phyloP scores from a whole-genome alignment of 768 basidiomycete genomes.

The Mycena pura region DNA sequence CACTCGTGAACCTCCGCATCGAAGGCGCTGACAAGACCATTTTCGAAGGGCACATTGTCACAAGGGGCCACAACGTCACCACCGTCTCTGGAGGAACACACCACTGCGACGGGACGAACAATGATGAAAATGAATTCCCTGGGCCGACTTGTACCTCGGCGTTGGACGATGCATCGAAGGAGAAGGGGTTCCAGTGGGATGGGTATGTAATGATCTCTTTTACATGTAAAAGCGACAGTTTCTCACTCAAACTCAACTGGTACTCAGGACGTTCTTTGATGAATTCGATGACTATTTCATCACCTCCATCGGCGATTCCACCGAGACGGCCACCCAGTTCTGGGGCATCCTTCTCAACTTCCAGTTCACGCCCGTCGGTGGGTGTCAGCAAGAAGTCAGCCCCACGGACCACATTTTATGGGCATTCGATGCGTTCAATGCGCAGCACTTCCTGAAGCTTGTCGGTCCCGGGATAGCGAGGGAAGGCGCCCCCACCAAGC shows the following conservation, averaged over 20 bases:
- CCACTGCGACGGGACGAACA: constrained; percentile 54
- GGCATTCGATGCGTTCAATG: constrained; percentile 47
- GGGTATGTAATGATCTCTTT: too few species aligned
- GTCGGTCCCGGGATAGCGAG: constrained; percentile 35
- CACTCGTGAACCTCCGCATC: constrained; percentile 39
- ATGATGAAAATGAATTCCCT: constrained; percentile 37
- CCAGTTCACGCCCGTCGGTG: constrained; percentile 43
- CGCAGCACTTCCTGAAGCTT: constrained; percentile 42
- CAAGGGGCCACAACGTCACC: constrained; percentile 48
- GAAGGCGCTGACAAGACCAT: constrained; percentile 46
- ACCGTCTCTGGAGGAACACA: constrained; percentile 45
- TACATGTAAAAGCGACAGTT: too few species aligned
- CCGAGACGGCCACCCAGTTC: constrained; percentile 40
- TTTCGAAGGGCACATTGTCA: constrained; percentile 46
- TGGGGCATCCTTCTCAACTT: constrained; percentile 47
- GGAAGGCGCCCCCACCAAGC: constrained; percentile 32
- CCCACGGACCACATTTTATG: constrained; percentile 40
- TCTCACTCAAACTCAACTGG: not conserved
- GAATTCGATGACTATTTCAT: constrained; percentile 53
- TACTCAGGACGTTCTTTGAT: constrained; percentile 37
- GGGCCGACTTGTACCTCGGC: constrained; percentile 52
- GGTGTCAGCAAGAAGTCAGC: constrained; percentile 47
- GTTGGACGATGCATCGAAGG: constrained; percentile 47
- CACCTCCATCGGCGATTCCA: constrained; percentile 41
- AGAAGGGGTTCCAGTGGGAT: constrained; percentile 44